phyloP scores from a whole-genome alignment of 495 filamentous ascomycete species.

The Daldinia vernicosa region DNA sequence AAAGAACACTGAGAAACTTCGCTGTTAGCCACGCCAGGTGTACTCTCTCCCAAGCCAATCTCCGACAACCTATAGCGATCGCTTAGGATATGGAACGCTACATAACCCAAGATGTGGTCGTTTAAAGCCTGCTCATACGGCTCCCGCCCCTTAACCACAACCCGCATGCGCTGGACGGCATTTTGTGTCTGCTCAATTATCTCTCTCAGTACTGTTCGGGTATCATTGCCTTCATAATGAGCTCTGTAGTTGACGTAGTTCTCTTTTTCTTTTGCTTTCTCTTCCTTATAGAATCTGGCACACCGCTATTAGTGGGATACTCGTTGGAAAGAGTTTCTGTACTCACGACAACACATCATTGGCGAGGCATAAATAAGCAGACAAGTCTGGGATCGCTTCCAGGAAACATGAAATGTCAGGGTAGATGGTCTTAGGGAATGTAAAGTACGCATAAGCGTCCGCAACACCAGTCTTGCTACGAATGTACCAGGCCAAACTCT shows the following conservation, averaged over 20 bases:
- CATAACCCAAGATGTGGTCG: constrained; percentile 20
- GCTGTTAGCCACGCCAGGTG: not conserved
- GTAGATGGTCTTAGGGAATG: constrained; percentile 23
- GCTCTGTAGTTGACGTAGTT: constrained; percentile 38
- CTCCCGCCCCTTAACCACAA: constrained; percentile 19
- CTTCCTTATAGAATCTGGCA: constrained; percentile 56
- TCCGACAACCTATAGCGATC: constrained; percentile 28
- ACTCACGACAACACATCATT: constrained; percentile 39
- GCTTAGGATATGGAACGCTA: constrained; percentile 21
- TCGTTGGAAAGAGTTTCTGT: not conserved
- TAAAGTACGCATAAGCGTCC: constrained; percentile 30
- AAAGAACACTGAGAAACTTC: not conserved
- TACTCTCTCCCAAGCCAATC: constrained; percentile 11
- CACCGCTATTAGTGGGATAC: not conserved
- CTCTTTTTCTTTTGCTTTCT: constrained; percentile 62
- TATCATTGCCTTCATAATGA: constrained; percentile 21
- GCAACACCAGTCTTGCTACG: constrained; percentile 22
- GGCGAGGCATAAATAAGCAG: constrained; percentile 19
- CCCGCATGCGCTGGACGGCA: constrained; percentile 10
- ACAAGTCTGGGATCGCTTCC: constrained; percentile 34
- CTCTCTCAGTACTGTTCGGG: constrained; percentile 15
- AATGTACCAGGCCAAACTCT: constrained; percentile 28
- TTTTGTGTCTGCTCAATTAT: constrained; percentile 5
- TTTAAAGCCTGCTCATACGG: constrained; percentile 19
- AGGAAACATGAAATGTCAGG: constrained; percentile 31